These are phyloP conservation scores for Daldinia eschscholtzii DNA, from an alignment of 2,329 filamentous ascomycete species.

Conservation along the genomic window DNA sequence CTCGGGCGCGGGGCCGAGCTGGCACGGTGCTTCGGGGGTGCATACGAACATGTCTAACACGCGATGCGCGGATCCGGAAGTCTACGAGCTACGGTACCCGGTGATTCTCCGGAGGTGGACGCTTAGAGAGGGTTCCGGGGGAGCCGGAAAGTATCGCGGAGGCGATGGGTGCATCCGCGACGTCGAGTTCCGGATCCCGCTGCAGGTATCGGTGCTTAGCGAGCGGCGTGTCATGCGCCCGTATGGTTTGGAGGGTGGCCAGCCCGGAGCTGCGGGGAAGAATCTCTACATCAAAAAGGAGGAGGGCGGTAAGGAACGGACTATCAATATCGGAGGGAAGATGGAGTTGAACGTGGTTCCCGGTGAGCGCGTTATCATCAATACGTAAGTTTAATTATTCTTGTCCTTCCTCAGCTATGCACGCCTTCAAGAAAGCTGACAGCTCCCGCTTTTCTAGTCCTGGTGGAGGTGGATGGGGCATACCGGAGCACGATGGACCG, in stretches of 20 bases:
- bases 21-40: constrained; percentile 76
- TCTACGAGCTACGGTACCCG: constrained; percentile 78
- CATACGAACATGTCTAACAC: constrained; percentile 85
- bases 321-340: constrained; percentile 18
- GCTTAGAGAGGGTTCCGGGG: constrained; percentile 69
- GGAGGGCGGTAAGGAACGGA: constrained; percentile 8
- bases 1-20: constrained; percentile 74
- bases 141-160: constrained; percentile 70
- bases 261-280: constrained; percentile 46
- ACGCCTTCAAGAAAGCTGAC: neutral
- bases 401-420: no score
- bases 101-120: constrained; percentile 75
- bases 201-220: constrained; percentile 77
- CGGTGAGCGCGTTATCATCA: constrained; percentile 12
- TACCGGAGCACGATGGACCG: neutral
- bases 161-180: constrained; percentile 78
- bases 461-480: constrained; percentile 17
- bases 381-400: constrained; percentile 7
- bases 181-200: constrained; percentile 78
- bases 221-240: constrained; percentile 78
- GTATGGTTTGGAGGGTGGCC: constrained; percentile 86
- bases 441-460: neutral
- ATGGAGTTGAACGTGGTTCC: constrained; percentile 8
- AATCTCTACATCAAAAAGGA: constrained; percentile 13
- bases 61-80: constrained; percentile 78